Conservation (phyloP, 495 filamentous ascomycete species). For the Penicillium subrubescens region DNA sequence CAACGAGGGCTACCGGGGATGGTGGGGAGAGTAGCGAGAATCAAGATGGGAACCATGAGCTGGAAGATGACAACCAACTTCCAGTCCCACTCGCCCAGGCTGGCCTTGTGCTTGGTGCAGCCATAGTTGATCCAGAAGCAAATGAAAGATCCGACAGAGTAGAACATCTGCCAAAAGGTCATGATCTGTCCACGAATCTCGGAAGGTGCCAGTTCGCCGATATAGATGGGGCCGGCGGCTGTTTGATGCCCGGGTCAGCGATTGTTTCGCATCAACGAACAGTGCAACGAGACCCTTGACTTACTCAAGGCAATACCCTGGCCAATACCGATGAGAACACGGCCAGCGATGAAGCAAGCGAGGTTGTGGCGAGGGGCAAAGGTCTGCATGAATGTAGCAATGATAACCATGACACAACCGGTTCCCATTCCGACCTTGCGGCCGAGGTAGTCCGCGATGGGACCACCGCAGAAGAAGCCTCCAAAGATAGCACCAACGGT, state of each 20-base stretch:
- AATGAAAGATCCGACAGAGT: constrained; percentile 64
- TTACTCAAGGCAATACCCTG: constrained; percentile 65
- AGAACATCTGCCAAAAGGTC: constrained; percentile 72
- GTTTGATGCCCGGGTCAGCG: constrained; percentile 4
- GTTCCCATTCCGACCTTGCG: constrained; percentile 59
- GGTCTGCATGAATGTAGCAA: constrained; percentile 64
- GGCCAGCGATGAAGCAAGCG: constrained; percentile 61
- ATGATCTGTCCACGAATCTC: constrained; percentile 65
- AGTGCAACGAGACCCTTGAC: constrained; percentile 20
- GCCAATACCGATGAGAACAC: constrained; percentile 64
- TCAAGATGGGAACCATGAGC: constrained; percentile 55
- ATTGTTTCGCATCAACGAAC: neutral
- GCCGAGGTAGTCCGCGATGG: constrained; percentile 58
- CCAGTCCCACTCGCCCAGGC: constrained; percentile 63
- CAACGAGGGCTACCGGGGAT: constrained; percentile 62
- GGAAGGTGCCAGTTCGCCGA: constrained; percentile 59
- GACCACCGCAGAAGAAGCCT: constrained; percentile 62
- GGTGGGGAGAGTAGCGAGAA: constrained; percentile 54
- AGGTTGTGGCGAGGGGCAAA: constrained; percentile 57
- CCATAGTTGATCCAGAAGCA: constrained; percentile 65
- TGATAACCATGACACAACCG: constrained; percentile 59
- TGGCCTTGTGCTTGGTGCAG: constrained; percentile 50
- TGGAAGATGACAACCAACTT: constrained; percentile 66
- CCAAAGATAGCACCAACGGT: constrained; percentile 64
- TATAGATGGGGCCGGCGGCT: constrained; percentile 63